Percentiles rank a stretch among this genome's conserved stretches.
Evolutionary conservation across 176 grass and related monocot genomes (phyloP).

Genomic region (Dactylis glomerata): DNA sequence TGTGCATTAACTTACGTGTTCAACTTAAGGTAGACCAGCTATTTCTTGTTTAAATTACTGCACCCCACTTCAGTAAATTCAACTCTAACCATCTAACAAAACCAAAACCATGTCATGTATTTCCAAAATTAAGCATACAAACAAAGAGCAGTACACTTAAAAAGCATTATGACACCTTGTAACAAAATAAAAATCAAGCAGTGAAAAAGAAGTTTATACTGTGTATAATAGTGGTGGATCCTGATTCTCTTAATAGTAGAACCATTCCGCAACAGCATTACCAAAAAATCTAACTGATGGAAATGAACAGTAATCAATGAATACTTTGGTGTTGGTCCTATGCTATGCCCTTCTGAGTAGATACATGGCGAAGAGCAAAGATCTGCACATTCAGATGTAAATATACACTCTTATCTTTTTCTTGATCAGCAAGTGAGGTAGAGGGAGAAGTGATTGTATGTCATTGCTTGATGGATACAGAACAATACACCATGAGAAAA

Average conservation of each 20-base stretch:
- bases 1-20: neutral
- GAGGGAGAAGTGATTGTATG: neutral
- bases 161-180: neutral
- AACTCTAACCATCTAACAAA: neutral
- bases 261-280: neutral
- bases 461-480: neutral
- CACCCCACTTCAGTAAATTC: neutral
- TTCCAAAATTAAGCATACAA: neutral
- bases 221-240: neutral
- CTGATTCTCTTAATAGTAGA: neutral
- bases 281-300: neutral
- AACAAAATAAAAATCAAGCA: neutral
- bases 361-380: neutral
- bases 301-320: neutral
- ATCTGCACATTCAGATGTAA: neutral
- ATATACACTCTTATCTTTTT: constrained; percentile 5
- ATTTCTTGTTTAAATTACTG: neutral
- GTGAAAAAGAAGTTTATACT: neutral
- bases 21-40: neutral
- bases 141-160: neutral
- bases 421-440: neutral
- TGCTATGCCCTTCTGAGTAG: neutral
- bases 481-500: neutral
- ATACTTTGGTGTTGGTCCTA: neutral
- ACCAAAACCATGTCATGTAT: neutral